These are phyloP conservation scores for Talaromyces marneffei DNA, from an alignment of 2,329 filamentous ascomycete species.

Conservation along the genomic window DNA sequence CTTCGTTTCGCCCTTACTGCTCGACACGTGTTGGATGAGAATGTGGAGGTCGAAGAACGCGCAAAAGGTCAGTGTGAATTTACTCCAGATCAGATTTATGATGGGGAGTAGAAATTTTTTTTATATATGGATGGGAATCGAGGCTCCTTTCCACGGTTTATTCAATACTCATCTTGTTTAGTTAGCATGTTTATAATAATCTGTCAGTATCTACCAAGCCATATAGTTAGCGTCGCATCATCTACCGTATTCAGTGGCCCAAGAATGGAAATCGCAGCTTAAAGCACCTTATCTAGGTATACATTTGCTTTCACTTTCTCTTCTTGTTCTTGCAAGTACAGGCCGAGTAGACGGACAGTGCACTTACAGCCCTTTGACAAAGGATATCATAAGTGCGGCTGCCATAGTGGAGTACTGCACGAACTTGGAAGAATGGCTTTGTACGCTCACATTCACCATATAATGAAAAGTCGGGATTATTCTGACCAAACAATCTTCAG, in stretches of 20 bases:
- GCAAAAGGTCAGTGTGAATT: conserved; percentile 27
- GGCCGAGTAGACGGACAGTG: not conserved
- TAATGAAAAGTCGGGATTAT: not conserved
- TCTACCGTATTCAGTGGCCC: no score
- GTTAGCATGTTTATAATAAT: not conserved
- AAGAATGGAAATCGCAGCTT: no score
- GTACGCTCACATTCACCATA: not conserved
- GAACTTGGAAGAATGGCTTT: not conserved
- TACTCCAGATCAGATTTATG: conserved; percentile 23
- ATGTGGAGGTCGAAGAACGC: conserved; percentile 19
- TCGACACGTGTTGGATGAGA: conserved; percentile 27
- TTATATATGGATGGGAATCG: not conserved
- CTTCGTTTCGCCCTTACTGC: conserved; percentile 34
- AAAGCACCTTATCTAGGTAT: not conserved
- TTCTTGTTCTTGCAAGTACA: not conserved
- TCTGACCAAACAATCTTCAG: not conserved
- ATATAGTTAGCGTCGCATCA: not conserved
- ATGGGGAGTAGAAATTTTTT: conserved; percentile 22
- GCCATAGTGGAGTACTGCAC: no score
- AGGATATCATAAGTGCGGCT: no score
- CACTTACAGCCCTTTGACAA: not conserved
- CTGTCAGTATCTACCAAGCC: not conserved
- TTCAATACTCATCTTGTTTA: not conserved
- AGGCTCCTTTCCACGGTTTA: not conserved
- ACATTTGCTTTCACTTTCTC: not conserved